Evolutionary conservation across 2,329 filamentous ascomycete genomes (phyloP).

Genomic region (Xylaria sp.): DNA sequence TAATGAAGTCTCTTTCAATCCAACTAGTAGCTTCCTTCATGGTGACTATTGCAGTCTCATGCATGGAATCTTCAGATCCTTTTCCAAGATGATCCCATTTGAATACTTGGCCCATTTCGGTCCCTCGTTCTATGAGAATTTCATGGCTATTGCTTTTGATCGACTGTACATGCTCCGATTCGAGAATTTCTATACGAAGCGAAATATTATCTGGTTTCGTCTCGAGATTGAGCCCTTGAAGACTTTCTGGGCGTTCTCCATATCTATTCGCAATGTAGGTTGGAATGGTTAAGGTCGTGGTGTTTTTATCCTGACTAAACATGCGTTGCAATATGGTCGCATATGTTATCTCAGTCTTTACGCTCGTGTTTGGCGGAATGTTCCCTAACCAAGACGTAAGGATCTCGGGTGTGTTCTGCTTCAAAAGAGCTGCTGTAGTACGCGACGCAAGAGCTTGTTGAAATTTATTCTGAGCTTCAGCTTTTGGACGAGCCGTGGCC

Average conservation of each 20-base stretch:
- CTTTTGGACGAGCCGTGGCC: conserved; percentile 40
- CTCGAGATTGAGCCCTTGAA: conserved; percentile 18
- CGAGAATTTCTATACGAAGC: conserved; percentile 36
- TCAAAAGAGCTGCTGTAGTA: conserved; percentile 38
- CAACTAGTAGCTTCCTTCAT: conserved; percentile 28
- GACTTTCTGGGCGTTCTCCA: conserved; percentile 38
- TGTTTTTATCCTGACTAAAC: conserved; percentile 38
- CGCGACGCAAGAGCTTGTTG: conserved; percentile 23
- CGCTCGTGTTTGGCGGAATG: conserved; percentile 42
- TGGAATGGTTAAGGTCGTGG: conserved; percentile 43
- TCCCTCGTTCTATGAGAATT: conserved; percentile 36
- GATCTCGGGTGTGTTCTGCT: conserved; percentile 46
- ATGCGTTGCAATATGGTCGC: conserved; percentile 42
- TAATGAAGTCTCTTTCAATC: conserved; percentile 45
- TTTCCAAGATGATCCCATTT: conserved; percentile 31
- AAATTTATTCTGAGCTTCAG: conserved; percentile 40
- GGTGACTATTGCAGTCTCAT: conserved; percentile 25
- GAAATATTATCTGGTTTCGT: conserved; percentile 26
- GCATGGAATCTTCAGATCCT: neutral
- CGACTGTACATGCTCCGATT: conserved; percentile 27
- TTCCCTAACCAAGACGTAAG: conserved; percentile 46
- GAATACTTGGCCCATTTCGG: conserved; percentile 17
- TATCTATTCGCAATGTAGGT: conserved; percentile 46
- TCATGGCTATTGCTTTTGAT: conserved; percentile 42
- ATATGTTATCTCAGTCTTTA: conserved; percentile 45